Evolutionary conservation across 176 grass and related monocot species (phyloP).

Genomic region (Eragrostis nindensis): DNA sequence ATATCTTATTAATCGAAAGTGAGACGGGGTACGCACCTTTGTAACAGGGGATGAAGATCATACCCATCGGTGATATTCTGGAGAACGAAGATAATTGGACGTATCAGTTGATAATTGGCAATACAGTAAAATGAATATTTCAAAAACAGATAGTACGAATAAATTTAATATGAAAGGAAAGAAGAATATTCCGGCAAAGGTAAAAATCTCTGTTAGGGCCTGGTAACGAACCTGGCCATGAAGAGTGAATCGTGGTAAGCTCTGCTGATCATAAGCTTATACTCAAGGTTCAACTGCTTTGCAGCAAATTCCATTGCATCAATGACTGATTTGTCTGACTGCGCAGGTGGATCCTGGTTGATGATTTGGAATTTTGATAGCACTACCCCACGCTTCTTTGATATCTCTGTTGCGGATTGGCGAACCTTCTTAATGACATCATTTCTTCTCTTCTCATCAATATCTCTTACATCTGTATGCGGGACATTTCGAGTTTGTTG

Average conservation of each 20-base stretch:
- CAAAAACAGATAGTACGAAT: not conserved
- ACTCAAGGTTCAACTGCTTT: conserved; percentile 63
- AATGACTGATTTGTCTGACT: conserved; percentile 77
- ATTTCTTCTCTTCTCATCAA: conserved; percentile 88
- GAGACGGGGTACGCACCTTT: conserved; percentile 66
- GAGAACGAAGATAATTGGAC: conserved; percentile 13
- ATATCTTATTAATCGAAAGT: not conserved
- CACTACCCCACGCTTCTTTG: conserved; percentile 59
- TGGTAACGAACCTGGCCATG: conserved; percentile 79
- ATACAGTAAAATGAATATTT: conserved; percentile 6
- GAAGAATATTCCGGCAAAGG: not conserved
- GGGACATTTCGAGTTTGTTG: conserved; percentile 29
- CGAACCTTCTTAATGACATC: conserved; percentile 76
- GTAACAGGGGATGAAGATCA: conserved; percentile 99
- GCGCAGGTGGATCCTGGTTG: conserved; percentile 90
- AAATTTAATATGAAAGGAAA: not conserved
- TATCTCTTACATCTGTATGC: conserved; percentile 75
- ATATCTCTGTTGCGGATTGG: conserved; percentile 67
- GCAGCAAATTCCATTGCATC: conserved; percentile 66
- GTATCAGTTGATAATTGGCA: not conserved
- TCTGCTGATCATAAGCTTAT: conserved; percentile 92
- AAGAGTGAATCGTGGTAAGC: conserved; percentile 99
- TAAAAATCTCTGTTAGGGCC: not conserved
- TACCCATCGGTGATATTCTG: conserved; percentile 95
- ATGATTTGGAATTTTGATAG: conserved; percentile 84